Conservation (phyloP, 805 yeast species). For the Barnettozyma wickerhamii region DNA sequence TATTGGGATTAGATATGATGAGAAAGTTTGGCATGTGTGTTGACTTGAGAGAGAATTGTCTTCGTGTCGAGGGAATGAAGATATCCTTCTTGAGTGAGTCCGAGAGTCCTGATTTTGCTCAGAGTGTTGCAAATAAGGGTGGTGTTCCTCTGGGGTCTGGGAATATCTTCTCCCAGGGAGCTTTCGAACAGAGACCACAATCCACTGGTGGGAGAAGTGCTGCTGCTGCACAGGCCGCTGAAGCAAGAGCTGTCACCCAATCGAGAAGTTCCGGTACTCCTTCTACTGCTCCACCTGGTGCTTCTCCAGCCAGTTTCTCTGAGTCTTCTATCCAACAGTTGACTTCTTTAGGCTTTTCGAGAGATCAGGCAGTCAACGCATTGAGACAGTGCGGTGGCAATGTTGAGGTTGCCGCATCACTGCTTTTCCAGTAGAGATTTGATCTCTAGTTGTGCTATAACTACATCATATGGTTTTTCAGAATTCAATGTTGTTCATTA, state of each 20-base stretch:
- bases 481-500: no score
- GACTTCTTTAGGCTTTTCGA: slow-evolving; percentile 66
- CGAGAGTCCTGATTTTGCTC: slow-evolving; percentile 48
- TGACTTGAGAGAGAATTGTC: slow-evolving; percentile 61
- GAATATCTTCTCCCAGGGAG: slow-evolving; percentile 10
- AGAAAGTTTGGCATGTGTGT: slow-evolving; percentile 81
- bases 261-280: slow-evolving; percentile 15
- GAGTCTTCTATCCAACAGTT: slow-evolving; percentile 44
- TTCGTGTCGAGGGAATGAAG: slow-evolving; percentile 65
- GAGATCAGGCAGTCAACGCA: slow-evolving; percentile 60
- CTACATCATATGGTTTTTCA: no score
- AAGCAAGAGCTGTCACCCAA: slow-evolving; percentile 20
- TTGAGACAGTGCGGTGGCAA: slow-evolving; percentile 67
- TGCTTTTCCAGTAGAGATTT: slow-evolving; percentile 46
- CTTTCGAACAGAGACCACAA: no score
- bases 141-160: slow-evolving; percentile 6
- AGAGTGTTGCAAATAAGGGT: neutral
- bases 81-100: slow-evolving; percentile 69
- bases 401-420: slow-evolving; percentile 80
- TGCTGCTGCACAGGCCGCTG: slow-evolving; percentile 8
- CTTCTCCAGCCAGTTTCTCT: slow-evolving; percentile 15
- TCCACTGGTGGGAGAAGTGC: slow-evolving; percentile 13
- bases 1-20: slow-evolving; percentile 89
- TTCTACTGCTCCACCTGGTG: slow-evolving; percentile 7
- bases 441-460: no score